These are phyloP conservation scores for Pestalotiopsis sp. DNA, from an alignment of 2,329 filamentous ascomycete species.

Conservation along the genomic window DNA sequence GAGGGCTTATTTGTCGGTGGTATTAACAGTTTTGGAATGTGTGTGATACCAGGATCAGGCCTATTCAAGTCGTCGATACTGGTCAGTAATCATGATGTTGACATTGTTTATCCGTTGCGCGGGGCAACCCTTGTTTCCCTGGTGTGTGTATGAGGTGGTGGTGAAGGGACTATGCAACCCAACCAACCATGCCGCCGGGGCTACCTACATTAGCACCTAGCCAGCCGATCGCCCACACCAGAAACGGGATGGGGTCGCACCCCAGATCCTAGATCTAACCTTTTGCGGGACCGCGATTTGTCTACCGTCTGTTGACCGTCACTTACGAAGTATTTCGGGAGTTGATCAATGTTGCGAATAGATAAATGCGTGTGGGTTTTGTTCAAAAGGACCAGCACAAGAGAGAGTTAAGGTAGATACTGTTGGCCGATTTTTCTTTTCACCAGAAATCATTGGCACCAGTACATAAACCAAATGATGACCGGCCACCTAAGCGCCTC, in stretches of 20 bases:
- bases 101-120: conserved; percentile 7
- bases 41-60: neutral
- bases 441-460: no score
- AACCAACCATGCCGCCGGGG: neutral
- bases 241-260: neutral
- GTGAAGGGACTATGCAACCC: neutral
- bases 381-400: no score
- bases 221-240: neutral
- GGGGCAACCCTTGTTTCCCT: neutral
- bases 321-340: neutral
- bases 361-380: neutral
- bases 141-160: neutral
- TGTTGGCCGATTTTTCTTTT: no score
- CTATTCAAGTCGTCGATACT: neutral
- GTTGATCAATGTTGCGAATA: neutral
- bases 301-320: neutral
- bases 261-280: neutral
- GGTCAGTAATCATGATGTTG: conserved; percentile 5
- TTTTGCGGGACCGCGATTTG: neutral
- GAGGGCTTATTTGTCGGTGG: neutral
- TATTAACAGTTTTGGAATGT: conserved; percentile 7
- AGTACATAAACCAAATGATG: no score
- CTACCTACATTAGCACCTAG: neutral
- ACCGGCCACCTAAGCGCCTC: no score
- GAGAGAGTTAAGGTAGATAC: no score